A percentile compares a stretch with the other conserved stretches of the same genome.
phyloP scores from a whole-genome alignment of 2,329 filamentous ascomycete species.

The Epicoccum sorghinum region DNA sequence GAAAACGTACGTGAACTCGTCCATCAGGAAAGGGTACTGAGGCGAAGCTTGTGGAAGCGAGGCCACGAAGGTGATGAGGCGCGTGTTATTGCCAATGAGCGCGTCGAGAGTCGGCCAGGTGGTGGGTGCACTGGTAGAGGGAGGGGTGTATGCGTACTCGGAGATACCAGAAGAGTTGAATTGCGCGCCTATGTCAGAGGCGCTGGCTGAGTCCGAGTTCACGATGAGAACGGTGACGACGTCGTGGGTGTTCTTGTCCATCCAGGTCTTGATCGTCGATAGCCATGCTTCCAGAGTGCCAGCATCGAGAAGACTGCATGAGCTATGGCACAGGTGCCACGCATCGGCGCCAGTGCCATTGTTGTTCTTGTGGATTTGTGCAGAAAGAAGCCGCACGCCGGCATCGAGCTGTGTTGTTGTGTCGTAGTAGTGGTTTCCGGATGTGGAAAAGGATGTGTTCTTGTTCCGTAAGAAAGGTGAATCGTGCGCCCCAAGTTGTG shows the following conservation, averaged over 20 bases:
- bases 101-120: conserved; percentile 74
- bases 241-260: conserved; percentile 72
- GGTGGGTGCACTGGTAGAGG: conserved; percentile 52
- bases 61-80: conserved; percentile 73
- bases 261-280: conserved; percentile 67
- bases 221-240: conserved; percentile 77
- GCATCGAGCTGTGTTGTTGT: conserved; percentile 71
- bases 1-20: conserved; percentile 71
- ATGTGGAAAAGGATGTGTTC: conserved; percentile 65
- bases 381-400: conserved; percentile 74
- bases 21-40: conserved; percentile 63
- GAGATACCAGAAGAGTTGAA: conserved; percentile 61
- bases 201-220: conserved; percentile 67
- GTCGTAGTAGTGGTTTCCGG: conserved; percentile 76
- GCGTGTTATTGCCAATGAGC: conserved; percentile 68
- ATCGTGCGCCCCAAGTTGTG: conserved; percentile 78
- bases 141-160: conserved; percentile 60
- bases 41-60: conserved; percentile 47
- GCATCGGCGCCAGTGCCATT: conserved; percentile 37
- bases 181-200: conserved; percentile 60
- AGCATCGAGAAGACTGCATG: conserved; percentile 71
- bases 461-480: conserved; percentile 72
- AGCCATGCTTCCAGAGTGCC: conserved; percentile 71
- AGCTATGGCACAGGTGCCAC: conserved; percentile 73
- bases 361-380: conserved; percentile 70